A percentile compares a stretch with the other conserved stretches of the same genome.
These are phyloP conservation scores for Hypoxylon intermedium DNA, from an alignment of 495 filamentous ascomycete species.

Conservation along the genomic window DNA sequence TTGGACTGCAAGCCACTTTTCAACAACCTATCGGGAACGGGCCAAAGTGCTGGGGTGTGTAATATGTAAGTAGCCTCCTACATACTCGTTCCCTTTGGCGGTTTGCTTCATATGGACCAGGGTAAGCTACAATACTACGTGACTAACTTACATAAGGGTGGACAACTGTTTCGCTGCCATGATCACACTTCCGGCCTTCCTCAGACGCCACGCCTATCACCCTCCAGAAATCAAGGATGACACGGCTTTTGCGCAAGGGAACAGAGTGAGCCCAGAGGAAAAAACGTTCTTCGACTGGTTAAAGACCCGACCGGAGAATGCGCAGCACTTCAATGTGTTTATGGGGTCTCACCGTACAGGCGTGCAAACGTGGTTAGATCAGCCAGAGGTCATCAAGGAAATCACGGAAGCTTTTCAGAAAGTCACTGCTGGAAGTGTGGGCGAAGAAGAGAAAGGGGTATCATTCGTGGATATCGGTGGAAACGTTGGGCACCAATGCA, in stretches of 20 bases:
- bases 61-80: constrained; percentile 16
- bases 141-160: constrained; percentile 3
- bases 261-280: constrained; percentile 20
- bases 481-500: constrained; percentile 60
- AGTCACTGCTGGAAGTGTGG: constrained; percentile 12
- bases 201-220: constrained; percentile 16
- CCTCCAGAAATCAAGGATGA: constrained; percentile 14
- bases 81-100: not conserved
- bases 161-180: constrained; percentile 21
- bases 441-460: constrained; percentile 12
- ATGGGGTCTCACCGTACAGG: constrained; percentile 30
- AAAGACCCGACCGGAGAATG: constrained; percentile 27
- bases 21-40: constrained; percentile 30
- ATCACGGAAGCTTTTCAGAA: constrained; percentile 24
- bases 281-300: constrained; percentile 32
- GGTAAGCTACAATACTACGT: not conserved
- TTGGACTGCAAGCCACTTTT: constrained; percentile 31
- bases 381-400: constrained; percentile 14
- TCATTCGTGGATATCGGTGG: constrained; percentile 64
- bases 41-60: constrained; percentile 22
- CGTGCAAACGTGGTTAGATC: constrained; percentile 25
- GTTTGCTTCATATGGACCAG: not conserved
- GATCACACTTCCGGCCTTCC: constrained; percentile 20
- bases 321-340: constrained; percentile 23
- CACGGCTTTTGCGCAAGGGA: constrained; percentile 27